These are phyloP conservation scores for Neurospora crassa DNA, from an alignment of 2,329 filamentous ascomycete species.

Conservation along the genomic window DNA sequence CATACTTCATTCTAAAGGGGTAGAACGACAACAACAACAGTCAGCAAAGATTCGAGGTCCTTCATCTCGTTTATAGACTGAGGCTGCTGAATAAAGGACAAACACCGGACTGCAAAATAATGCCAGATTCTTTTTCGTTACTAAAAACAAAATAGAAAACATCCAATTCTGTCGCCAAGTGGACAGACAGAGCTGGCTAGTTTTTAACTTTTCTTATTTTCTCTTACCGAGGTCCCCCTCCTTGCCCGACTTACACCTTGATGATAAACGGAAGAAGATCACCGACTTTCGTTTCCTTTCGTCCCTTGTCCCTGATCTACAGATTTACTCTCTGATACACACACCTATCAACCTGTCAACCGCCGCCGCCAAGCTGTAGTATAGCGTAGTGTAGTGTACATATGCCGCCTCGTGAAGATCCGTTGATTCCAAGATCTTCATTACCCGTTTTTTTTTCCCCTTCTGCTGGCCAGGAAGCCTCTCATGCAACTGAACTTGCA, in stretches of 20 bases:
- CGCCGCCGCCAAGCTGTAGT: too few relatives aligned
- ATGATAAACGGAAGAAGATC: not conserved
- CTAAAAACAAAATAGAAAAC: not conserved
- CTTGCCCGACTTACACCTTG: not conserved
- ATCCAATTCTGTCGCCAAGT: not conserved
- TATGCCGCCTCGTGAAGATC: not conserved
- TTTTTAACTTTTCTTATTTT: too few relatives aligned
- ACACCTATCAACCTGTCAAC: too few relatives aligned
- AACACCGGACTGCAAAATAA: not conserved
- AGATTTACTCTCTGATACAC: not conserved
- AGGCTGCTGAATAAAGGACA: not conserved
- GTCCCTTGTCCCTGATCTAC: not conserved
- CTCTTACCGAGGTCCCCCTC: not conserved
- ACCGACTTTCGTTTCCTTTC: too few relatives aligned
- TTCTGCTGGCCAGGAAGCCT: not conserved
- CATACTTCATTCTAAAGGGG: not conserved
- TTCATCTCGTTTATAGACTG: not conserved
- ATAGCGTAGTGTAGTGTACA: too few relatives aligned
- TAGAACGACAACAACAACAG: not conserved
- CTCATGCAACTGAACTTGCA: not conserved
- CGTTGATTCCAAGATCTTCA: not conserved
- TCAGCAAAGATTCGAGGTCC: not conserved
- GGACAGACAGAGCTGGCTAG: not conserved
- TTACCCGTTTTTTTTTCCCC: not conserved
- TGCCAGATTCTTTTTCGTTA: not conserved